Evolutionary conservation across 805 yeast species (phyloP).

Genomic region (Priceomyces haplophilus): DNA sequence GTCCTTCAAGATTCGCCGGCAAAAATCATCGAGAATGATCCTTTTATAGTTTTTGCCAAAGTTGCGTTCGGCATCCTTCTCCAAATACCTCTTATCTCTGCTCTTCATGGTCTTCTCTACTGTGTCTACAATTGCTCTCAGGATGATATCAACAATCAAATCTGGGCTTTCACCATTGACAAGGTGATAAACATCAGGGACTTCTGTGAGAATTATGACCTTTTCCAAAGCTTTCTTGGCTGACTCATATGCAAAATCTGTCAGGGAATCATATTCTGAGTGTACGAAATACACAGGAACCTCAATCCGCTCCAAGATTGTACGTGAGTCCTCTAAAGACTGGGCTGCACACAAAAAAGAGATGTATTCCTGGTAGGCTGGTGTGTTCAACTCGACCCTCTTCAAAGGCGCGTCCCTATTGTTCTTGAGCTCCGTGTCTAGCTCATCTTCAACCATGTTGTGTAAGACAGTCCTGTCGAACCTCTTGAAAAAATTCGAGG

Average conservation of each 20-base stretch:
- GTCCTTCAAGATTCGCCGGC: not conserved
- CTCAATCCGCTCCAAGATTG: slow-evolving; percentile 7
- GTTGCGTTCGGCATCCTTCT: not conserved
- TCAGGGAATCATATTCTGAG: slow-evolving; percentile 11
- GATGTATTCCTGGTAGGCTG: slow-evolving; percentile 9
- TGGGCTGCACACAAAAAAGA: slow-evolving; percentile 7
- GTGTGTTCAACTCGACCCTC: slow-evolving; percentile 13
- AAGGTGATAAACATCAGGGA: slow-evolving; percentile 12
- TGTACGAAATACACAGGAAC: slow-evolving; percentile 13
- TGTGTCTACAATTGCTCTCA: not conserved
- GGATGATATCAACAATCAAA: slow-evolving; percentile 1
- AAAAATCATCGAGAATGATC: not conserved
- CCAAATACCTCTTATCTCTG: not conserved
- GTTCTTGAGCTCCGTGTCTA: slow-evolving; percentile 7
- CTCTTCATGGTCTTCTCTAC: slow-evolving; percentile 3
- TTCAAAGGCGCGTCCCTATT: slow-evolving; percentile 2
- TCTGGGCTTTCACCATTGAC: slow-evolving; percentile 17
- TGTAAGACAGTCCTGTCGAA: slow-evolving; percentile 13
- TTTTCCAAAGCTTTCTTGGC: slow-evolving; percentile 2
- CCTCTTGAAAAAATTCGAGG: slow-evolving; percentile 12
- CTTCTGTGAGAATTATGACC: slow-evolving; percentile 7
- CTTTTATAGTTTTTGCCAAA: not conserved
- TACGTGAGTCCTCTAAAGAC: slow-evolving; percentile 4
- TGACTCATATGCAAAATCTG: not conserved
- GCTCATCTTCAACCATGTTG: slow-evolving; percentile 18